Base-by-base conservation (phyloP, 768 basidiomycete genomes). In the Podaxis rugospora region DNA sequence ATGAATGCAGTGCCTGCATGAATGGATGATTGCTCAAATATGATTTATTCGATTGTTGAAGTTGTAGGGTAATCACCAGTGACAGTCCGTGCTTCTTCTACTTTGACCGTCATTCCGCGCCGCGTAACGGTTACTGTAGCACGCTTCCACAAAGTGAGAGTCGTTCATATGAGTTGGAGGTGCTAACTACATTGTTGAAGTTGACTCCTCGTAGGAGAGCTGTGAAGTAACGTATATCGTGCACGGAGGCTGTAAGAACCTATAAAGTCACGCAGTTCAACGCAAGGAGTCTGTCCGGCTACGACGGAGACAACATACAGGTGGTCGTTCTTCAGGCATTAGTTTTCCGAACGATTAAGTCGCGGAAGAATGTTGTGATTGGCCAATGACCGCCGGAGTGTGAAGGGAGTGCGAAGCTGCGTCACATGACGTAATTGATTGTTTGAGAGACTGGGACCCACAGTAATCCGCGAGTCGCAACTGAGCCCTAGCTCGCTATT, bases 71-170 rank as follows among this genome's bases (percentile, higher is more conserved):
- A 73, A 79, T 63, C 68, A 92, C 95, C 95, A 28, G 90, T 78
- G 5, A 96, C 76, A 0, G 89, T 87, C 37, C 89, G 81, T 1
- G 90, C 86, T 71, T 97, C 94, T 74, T 98, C 93, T 9, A 93
- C 93, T 18, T 84, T 83, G 28, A 97, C 81, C 11, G 83, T 83
- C 64, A 97, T 74, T 1, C 93, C 95, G 42, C 78, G 76, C 16
- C 81, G 76, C 23, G 84, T 81, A n/a, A 94, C 80, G 11, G 81
- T 85, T 47, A 97, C 76, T 0, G 85, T 89, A 14, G 91, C 95
- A 64, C 87, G 81, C 90, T 92, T 66, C 40, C n/a, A 63, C 52
- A 39, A 47, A 53, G 6, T 54, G 35, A 23, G 65, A 62, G 50
- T 59, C 21, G 25, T 52, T 67, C 13, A 57, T 28, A 21, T 23